Evolutionary conservation across 2,329 filamentous ascomycete species (phyloP).

Genomic region (Colletotrichum tabaci): DNA sequence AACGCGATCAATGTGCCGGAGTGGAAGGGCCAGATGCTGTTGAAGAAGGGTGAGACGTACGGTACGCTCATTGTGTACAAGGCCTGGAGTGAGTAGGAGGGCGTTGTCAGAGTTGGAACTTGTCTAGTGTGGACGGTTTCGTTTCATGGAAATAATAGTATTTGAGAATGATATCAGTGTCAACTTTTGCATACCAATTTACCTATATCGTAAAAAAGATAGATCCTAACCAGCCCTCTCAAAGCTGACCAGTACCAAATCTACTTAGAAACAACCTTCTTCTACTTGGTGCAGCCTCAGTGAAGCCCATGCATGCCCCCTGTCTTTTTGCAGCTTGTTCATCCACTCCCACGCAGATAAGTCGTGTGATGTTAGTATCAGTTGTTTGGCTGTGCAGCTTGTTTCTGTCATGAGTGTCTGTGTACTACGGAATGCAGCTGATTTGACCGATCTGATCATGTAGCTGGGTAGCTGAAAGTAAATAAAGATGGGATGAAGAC

Average conservation of each 20-base stretch:
- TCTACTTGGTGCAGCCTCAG: not conserved
- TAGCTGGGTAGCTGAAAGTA: not conserved
- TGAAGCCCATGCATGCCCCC: not conserved
- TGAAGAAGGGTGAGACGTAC: slow-evolving; percentile 89
- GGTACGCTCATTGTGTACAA: slow-evolving; percentile 87
- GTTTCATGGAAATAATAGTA: not conserved
- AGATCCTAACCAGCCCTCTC: not conserved
- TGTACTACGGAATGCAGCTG: slow-evolving; percentile 21
- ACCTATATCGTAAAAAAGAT: not conserved
- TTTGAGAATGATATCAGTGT: not conserved
- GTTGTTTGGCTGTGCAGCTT: not conserved
- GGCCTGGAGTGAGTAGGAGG: slow-evolving; percentile 79
- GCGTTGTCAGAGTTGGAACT: not conserved
- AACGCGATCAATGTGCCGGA: slow-evolving; percentile 87
- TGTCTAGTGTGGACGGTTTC: not conserved
- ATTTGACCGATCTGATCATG: slow-evolving; percentile 23
- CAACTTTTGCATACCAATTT: slow-evolving; percentile 45
- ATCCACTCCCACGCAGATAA: no score
- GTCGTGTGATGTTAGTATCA: not conserved
- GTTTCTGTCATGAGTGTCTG: not conserved
- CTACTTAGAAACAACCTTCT: not conserved
- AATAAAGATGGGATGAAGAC: slow-evolving; percentile 24
- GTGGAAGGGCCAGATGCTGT: slow-evolving; percentile 83
- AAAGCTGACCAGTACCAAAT: not conserved
- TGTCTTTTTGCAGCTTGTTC: no score